These are phyloP conservation scores for Phytophthora nicotianae DNA, from an alignment of 352 stramenopile genomes.

Conservation along the genomic window DNA sequence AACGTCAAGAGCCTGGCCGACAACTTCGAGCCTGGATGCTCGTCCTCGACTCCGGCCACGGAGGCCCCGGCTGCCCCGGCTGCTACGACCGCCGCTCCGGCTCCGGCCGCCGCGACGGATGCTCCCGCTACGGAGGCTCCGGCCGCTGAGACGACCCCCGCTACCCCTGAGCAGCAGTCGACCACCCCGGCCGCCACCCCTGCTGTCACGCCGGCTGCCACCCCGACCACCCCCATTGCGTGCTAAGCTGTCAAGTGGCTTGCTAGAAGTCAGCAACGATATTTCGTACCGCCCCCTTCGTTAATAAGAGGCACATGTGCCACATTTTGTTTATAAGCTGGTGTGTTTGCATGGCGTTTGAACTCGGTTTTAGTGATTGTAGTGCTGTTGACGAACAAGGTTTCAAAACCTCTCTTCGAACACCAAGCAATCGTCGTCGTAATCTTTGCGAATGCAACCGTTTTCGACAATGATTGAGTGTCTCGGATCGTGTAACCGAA, in stretches of 20 bases:
- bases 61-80: conserved; percentile 9
- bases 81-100: neutral
- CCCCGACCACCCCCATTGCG: conserved; percentile 20
- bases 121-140: conserved; percentile 15
- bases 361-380: neutral
- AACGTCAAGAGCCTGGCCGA: conserved; percentile 46
- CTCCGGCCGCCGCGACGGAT: conserved; percentile 11
- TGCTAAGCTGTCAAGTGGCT: conserved; percentile 29
- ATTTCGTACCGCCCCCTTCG: conserved; percentile 21
- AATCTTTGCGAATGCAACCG: no score
- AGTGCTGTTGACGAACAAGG: neutral
- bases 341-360: neutral
- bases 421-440: no score
- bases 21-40: conserved; percentile 37
- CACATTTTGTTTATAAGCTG: conserved; percentile 25
- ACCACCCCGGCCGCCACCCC: conserved; percentile 6
- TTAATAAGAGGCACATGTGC: conserved; percentile 32
- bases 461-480: no score
- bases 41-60: conserved; percentile 18
- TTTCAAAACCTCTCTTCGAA: no score
- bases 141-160: neutral
- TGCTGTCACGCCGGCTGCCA: conserved; percentile 1
- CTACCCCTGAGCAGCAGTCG: neutral
- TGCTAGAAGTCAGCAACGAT: conserved; percentile 26
- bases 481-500: no score